Evolutionary conservation across 495 filamentous ascomycete genomes (phyloP).

Genomic region (Staphylotrichum tortipilum): DNA sequence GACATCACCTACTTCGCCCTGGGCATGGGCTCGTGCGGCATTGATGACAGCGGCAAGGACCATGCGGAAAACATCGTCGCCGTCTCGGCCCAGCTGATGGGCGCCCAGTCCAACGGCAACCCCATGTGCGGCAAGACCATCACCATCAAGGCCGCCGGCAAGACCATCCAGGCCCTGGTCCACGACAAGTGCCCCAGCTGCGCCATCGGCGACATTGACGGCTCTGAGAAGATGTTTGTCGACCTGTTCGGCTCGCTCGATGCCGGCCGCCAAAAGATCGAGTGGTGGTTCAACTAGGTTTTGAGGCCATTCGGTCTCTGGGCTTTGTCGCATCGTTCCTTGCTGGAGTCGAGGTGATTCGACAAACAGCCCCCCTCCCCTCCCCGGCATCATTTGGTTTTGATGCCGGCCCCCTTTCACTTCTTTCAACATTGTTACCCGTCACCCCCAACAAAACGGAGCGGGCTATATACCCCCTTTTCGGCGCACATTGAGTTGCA

Average conservation of each 20-base stretch:
- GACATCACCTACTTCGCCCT: conserved; percentile 41
- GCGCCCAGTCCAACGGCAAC: conserved; percentile 44
- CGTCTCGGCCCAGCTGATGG: conserved; percentile 31
- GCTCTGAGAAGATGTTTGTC: conserved; percentile 37
- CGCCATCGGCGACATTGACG: conserved; percentile 35
- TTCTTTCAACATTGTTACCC: background rate
- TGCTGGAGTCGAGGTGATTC: too few species aligned
- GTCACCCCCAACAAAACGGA: background rate
- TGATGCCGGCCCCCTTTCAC: conserved; percentile 7
- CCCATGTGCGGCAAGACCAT: conserved; percentile 58
- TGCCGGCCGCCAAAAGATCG: conserved; percentile 26
- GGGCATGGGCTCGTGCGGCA: conserved; percentile 40
- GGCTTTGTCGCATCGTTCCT: too few species aligned
- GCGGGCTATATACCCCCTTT: conserved; percentile 8
- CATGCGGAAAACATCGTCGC: conserved; percentile 36
- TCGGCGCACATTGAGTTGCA: background rate
- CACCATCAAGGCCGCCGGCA: conserved; percentile 49
- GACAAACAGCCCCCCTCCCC: too few species aligned
- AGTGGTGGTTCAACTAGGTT: conserved; percentile 40
- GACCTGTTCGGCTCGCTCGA: conserved; percentile 33
- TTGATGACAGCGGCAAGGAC: conserved; percentile 34
- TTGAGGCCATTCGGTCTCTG: too few species aligned
- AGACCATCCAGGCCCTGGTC: conserved; percentile 46
- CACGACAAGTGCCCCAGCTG: conserved; percentile 75
- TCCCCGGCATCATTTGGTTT: conserved; percentile 2